Percentiles rank a stretch among this genome's conserved stretches.
phyloP scores from a whole-genome alignment of 2,329 filamentous ascomycete species.

The Cladophialophora exuberans region DNA sequence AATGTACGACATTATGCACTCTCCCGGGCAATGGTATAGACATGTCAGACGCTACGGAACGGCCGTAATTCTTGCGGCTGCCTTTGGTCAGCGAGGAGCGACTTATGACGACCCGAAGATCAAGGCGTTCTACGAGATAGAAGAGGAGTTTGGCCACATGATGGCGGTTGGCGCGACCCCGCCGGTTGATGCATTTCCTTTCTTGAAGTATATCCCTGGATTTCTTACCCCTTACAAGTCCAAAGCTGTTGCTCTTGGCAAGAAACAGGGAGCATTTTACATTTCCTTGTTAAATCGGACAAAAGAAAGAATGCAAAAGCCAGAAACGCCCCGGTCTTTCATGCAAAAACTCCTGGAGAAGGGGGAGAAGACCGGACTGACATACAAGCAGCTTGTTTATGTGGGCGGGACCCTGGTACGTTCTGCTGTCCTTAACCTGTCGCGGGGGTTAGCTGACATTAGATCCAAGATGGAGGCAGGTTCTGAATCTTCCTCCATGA shows the following conservation, averaged over 20 bases:
- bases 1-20: conserved; percentile 44
- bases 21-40: conserved; percentile 9
- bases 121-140: conserved; percentile 12
- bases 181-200: conserved; percentile 49
- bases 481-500: conserved; percentile 29
- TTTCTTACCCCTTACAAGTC: conserved; percentile 51
- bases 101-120: conserved; percentile 12
- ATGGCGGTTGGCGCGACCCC: conserved; percentile 14
- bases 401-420: conserved; percentile 14
- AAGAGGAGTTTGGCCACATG: conserved; percentile 10
- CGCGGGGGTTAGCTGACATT: background rate
- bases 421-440: background rate
- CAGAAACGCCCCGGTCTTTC: conserved; percentile 19
- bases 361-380: conserved; percentile 11
- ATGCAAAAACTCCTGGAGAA: conserved; percentile 15
- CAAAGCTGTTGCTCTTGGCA: conserved; percentile 31
- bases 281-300: conserved; percentile 8
- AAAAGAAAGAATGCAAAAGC: conserved; percentile 1
- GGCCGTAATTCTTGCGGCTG: conserved; percentile 16
- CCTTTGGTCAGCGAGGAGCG: conserved; percentile 17
- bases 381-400: conserved; percentile 13
- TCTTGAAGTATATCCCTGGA: conserved; percentile 48
- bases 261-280: conserved; percentile 17
- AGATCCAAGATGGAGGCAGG: conserved; percentile 28
- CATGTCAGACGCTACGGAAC: conserved; percentile 18